phyloP scores from a whole-genome alignment of 2,329 filamentous ascomycete genomes.

The Exserohilum rostratum region DNA sequence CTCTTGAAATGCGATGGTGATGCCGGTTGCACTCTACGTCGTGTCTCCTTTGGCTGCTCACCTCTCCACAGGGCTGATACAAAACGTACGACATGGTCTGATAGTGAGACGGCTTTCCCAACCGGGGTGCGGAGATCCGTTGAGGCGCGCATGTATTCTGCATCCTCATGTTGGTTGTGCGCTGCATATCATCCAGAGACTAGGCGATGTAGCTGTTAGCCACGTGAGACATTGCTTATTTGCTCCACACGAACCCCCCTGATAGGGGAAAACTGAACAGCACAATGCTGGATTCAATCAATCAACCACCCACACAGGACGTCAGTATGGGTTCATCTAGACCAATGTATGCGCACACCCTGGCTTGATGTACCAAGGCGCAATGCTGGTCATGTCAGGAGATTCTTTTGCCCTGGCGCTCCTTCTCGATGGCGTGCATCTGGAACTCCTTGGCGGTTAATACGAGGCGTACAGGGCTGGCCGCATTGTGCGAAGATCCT shows the following conservation, averaged over 20 bases:
- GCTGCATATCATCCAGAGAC: neutral
- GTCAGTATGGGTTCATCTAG: neutral
- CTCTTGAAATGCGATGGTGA: too few species aligned
- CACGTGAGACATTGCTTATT: neutral
- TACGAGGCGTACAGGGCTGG: neutral
- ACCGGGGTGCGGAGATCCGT: too few species aligned
- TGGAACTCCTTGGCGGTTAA: neutral
- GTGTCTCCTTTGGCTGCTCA: too few species aligned
- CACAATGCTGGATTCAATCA: neutral
- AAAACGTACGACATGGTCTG: too few species aligned
- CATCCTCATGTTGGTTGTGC: too few species aligned
- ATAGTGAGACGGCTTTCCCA: too few species aligned
- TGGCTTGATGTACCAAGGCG: neutral
- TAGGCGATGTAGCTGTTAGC: neutral
- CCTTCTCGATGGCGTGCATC: neutral
- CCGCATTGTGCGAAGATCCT: neutral
- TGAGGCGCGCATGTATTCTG: too few species aligned
- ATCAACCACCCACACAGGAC: too few species aligned
- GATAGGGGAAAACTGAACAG: neutral
- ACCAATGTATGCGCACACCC: neutral
- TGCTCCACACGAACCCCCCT: neutral
- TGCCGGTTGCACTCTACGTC: too few species aligned
- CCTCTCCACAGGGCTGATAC: too few species aligned
- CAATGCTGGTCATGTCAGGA: neutral
- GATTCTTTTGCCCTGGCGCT: neutral